Evolutionary conservation across 805 yeast species (phyloP).

Genomic region (Suhomyces pyralidae): DNA sequence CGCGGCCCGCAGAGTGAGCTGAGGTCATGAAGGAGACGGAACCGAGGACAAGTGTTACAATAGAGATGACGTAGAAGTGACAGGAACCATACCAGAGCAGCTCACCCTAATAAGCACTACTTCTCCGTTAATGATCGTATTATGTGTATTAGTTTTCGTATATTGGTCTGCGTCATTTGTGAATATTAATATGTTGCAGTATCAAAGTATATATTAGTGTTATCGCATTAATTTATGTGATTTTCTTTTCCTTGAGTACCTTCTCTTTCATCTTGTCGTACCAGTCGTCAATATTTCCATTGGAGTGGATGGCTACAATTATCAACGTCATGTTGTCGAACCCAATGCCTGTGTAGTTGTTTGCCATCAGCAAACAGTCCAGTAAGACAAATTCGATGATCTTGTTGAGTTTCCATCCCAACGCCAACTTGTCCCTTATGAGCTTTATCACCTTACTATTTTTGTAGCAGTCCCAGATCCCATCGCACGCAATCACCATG

Average conservation of each 20-base stretch:
- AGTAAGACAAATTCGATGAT: constrained; percentile 60
- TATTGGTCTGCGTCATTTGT: neutral
- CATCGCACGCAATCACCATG: constrained; percentile 43
- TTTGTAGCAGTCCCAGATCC: constrained; percentile 50
- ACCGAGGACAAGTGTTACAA: neutral
- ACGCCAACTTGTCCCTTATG: constrained; percentile 54
- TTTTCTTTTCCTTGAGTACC: constrained; percentile 10
- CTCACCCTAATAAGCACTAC: no score
- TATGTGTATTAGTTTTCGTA: neutral
- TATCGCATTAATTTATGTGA: neutral
- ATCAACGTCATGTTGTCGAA: constrained; percentile 79
- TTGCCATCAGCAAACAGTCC: constrained; percentile 66
- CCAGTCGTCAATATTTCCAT: constrained; percentile 53
- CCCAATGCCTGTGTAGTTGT: constrained; percentile 73
- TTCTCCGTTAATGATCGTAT: neutral
- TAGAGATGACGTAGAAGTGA: neutral
- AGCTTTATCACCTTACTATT: constrained; percentile 52
- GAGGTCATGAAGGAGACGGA: neutral
- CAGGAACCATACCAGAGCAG: no score
- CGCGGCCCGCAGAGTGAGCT: neutral
- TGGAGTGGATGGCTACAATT: constrained; percentile 59
- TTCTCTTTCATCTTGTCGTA: constrained; percentile 48
- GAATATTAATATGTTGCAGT: neutral
- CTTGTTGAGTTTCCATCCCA: constrained; percentile 57
- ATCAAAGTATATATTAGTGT: neutral